These are phyloP conservation scores for Syncephalastrum monosporum DNA, from an alignment of 371 early-diverging fungal species.

Conservation along the genomic window DNA sequence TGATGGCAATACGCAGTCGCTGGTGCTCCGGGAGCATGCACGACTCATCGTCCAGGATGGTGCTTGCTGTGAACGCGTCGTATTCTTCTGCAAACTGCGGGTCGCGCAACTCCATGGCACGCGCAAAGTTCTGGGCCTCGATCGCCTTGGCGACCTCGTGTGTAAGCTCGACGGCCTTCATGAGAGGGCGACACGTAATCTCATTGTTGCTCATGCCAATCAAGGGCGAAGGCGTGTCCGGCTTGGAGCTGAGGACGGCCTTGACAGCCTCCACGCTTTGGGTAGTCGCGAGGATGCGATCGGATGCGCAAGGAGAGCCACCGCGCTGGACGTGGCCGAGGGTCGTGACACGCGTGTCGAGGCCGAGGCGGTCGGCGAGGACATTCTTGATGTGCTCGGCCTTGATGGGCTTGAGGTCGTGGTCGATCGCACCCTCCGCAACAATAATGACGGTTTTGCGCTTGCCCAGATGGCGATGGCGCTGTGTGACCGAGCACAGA, in stretches of 20 bases:
- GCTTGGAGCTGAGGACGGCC: slow-evolving; percentile 76
- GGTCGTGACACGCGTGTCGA: slow-evolving; percentile 94
- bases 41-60: slow-evolving; percentile 28
- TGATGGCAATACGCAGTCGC: slow-evolving; percentile 84
- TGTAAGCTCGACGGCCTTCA: slow-evolving; percentile 84
- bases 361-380: slow-evolving; percentile 70
- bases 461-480: slow-evolving; percentile 66
- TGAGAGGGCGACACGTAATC: slow-evolving; percentile 74
- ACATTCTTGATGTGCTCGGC: slow-evolving; percentile 80
- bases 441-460: slow-evolving; percentile 93
- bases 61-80: slow-evolving; percentile 31
- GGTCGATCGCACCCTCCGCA: slow-evolving; percentile 96
- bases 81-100: slow-evolving; percentile 68
- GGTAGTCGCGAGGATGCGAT: slow-evolving; percentile 83
- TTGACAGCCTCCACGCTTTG: slow-evolving; percentile 96
- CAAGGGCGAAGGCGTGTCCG: slow-evolving; percentile 82
- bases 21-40: slow-evolving; percentile 22
- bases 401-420: slow-evolving; percentile 83
- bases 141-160: slow-evolving; percentile 76
- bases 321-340: slow-evolving; percentile 99
- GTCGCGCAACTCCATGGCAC: slow-evolving; percentile 86
- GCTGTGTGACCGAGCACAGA: slow-evolving; percentile 66
- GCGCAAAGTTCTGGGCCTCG: slow-evolving; percentile 70
- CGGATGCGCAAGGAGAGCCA: slow-evolving; percentile 91
- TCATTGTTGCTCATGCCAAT: slow-evolving; percentile 87